Conservation (phyloP, 495 filamentous ascomycete species). For the Hypoxylon subgilvum region DNA sequence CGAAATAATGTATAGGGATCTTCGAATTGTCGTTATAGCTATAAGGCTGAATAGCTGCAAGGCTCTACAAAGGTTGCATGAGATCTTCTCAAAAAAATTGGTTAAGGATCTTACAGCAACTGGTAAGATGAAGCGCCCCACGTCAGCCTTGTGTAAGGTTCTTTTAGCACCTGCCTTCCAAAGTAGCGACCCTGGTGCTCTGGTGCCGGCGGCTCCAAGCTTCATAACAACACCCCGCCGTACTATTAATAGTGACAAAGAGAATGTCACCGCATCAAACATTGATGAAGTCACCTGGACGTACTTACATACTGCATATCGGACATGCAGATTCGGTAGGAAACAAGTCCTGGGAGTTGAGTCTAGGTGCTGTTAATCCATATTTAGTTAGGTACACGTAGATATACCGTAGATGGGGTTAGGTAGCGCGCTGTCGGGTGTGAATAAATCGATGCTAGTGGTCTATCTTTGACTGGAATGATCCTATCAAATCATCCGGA, state of each 20-base stretch:
- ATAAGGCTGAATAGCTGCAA: conserved; percentile 24
- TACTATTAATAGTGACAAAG: background rate
- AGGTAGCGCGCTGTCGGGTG: conserved; percentile 33
- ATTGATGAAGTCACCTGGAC: background rate
- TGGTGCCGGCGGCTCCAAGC: conserved; percentile 23
- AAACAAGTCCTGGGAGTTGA: conserved; percentile 6
- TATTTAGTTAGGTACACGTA: conserved; percentile 19
- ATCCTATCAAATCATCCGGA: conserved; percentile 33
- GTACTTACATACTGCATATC: conserved; percentile 22
- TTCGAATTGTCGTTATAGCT: too few species aligned
- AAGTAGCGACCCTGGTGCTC: conserved; percentile 10
- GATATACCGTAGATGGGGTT: conserved; percentile 29
- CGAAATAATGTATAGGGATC: too few species aligned
- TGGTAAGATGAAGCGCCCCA: conserved; percentile 22
- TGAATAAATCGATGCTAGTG: conserved; percentile 23
- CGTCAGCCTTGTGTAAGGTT: conserved; percentile 36
- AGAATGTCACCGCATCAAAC: too few species aligned
- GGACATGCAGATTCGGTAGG: conserved; percentile 29
- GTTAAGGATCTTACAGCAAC: conserved; percentile 27
- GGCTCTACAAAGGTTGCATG: background rate
- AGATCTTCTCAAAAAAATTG: conserved; percentile 14
- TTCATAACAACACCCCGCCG: conserved; percentile 5
- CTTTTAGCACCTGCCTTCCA: conserved; percentile 17
- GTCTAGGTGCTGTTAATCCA: conserved; percentile 6
- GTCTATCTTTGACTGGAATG: background rate